A percentile compares a stretch with the other conserved stretches of the same genome.
Conservation (phyloP, 306 rosid species). For the Pterocarpus macrocarpus region DNA sequence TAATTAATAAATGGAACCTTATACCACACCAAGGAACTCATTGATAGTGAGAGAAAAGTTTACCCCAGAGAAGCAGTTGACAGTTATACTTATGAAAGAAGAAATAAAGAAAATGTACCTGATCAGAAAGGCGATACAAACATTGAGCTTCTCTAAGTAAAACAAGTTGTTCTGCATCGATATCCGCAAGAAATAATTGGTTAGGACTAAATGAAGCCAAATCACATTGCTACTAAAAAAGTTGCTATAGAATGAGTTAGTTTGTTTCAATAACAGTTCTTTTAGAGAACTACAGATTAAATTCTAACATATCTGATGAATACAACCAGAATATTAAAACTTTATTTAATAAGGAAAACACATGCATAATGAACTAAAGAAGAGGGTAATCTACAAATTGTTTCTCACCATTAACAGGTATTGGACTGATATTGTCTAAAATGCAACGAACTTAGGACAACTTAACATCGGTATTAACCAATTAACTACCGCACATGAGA, state of each 20-base stretch:
- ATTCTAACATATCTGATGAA: constrained; percentile 29
- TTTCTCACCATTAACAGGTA: background rate
- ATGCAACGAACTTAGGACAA: too few species aligned
- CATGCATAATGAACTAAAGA: background rate
- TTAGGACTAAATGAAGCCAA: constrained; percentile 38
- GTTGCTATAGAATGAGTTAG: background rate
- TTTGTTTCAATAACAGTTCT: background rate
- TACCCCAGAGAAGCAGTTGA: background rate
- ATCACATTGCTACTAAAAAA: background rate
- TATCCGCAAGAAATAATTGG: constrained; percentile 57
- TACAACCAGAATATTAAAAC: constrained; percentile 3
- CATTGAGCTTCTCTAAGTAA: constrained; percentile 78
- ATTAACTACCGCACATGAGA: too few species aligned
- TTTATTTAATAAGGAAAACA: background rate
- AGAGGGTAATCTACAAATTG: background rate
- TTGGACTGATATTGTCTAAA: too few species aligned
- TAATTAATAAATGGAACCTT: constrained; percentile 37
- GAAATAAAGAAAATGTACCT: constrained; percentile 63
- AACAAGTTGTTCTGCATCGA: constrained; percentile 71
- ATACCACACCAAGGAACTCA: constrained; percentile 34
- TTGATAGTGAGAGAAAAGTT: background rate
- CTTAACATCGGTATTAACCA: too few species aligned
- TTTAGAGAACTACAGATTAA: constrained; percentile 30
- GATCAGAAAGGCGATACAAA: constrained; percentile 74
- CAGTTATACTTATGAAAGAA: background rate